Evolutionary conservation across 352 stramenopile genomes (phyloP).

Genomic region (Plasmopara muralis): DNA sequence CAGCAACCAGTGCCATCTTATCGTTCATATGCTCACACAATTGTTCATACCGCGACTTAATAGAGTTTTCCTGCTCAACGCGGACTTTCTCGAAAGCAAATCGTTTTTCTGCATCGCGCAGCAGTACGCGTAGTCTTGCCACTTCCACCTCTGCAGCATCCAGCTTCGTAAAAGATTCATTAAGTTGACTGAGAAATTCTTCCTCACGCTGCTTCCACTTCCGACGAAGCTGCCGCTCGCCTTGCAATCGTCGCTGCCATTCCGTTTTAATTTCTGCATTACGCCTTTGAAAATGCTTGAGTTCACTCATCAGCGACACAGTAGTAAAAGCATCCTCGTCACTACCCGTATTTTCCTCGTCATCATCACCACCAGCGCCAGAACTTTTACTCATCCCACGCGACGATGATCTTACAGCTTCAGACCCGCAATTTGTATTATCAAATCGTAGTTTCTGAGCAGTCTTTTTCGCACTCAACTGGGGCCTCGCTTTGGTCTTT

Average conservation of each 20-base stretch:
- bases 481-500: slow-evolving; percentile 12
- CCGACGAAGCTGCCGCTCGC: slow-evolving; percentile 68
- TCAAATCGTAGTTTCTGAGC: not conserved
- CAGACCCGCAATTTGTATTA: slow-evolving; percentile 3
- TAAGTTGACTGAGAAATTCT: slow-evolving; percentile 64
- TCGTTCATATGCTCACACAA: slow-evolving; percentile 71
- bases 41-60: slow-evolving; percentile 68
- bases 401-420: slow-evolving; percentile 5
- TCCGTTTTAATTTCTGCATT: slow-evolving; percentile 77
- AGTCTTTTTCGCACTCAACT: slow-evolving; percentile 10
- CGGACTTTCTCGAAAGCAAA: slow-evolving; percentile 67
- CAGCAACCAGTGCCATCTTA: slow-evolving; percentile 49
- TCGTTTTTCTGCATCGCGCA: slow-evolving; percentile 63
- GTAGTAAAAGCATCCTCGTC: slow-evolving; percentile 21
- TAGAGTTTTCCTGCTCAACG: slow-evolving; percentile 65
- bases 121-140: slow-evolving; percentile 29
- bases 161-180: slow-evolving; percentile 47
- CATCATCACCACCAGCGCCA: slow-evolving; percentile 20
- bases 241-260: slow-evolving; percentile 68
- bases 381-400: slow-evolving; percentile 11
- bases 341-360: slow-evolving; percentile 25
- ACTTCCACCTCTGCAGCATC: slow-evolving; percentile 44
- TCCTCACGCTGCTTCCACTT: slow-evolving; percentile 73
- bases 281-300: slow-evolving; percentile 73
- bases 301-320: slow-evolving; percentile 36